Evolutionary conservation across 345 rosid genomes (phyloP).

Genomic region (Salix purpurea): DNA sequence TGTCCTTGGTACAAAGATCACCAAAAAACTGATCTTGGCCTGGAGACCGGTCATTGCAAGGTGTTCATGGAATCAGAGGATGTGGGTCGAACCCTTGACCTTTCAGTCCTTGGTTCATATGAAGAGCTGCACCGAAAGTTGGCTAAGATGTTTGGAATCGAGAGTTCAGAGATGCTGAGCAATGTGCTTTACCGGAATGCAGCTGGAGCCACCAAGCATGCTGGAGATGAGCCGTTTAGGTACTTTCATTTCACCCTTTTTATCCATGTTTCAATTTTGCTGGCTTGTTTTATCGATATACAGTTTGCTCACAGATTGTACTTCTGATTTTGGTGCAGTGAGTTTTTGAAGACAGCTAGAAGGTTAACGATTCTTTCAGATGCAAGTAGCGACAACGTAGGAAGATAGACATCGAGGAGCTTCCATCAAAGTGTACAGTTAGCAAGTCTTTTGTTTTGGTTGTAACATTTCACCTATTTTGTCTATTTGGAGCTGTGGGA

Average conservation of each 20-base stretch:
- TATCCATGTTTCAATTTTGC: background rate
- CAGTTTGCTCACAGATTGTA: background rate
- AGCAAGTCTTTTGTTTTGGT: background rate
- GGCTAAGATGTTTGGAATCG: slow-evolving; percentile 68
- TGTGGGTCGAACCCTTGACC: slow-evolving; percentile 75
- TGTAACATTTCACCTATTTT: slow-evolving; percentile 1
- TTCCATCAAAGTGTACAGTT: slow-evolving; percentile 36
- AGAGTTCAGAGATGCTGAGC: slow-evolving; percentile 59
- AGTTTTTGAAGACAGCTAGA: slow-evolving; percentile 77
- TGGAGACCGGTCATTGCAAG: slow-evolving; percentile 75
- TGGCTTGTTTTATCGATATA: background rate
- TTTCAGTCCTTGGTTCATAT: slow-evolving; percentile 68
- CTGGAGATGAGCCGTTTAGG: slow-evolving; percentile 89
- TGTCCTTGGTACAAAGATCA: slow-evolving; percentile 48
- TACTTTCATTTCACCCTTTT: slow-evolving; percentile 5
- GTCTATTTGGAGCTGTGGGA: slow-evolving; percentile 9
- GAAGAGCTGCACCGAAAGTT: slow-evolving; percentile 66
- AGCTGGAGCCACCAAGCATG: slow-evolving; percentile 53
- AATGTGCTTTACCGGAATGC: slow-evolving; percentile 66
- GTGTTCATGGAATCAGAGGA: slow-evolving; percentile 86
- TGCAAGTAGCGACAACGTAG: slow-evolving; percentile 56
- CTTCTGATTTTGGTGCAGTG: slow-evolving; percentile 39
- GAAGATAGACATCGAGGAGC: slow-evolving; percentile 29
- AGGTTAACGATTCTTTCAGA: slow-evolving; percentile 71
- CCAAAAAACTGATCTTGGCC: slow-evolving; percentile 34